Evolutionary conservation across 192 early-diverging fungal genomes (phyloP), one percentile per base, ranked within the genome.

Genomic region (Coemansia sp.): DNA sequence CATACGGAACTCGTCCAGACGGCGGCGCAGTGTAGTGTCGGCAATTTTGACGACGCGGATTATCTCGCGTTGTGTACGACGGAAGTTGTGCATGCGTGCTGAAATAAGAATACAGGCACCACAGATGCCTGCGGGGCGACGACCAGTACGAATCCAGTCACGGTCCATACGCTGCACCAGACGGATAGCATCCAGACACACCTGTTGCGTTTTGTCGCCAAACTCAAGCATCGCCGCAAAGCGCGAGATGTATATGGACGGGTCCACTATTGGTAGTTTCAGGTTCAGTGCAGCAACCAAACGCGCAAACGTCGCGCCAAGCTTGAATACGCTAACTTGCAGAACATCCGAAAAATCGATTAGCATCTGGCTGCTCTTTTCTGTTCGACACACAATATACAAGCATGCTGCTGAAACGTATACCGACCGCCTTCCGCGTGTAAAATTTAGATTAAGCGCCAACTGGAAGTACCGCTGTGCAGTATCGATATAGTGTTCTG

Each of bases 281-380:
- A 91, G 62, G 51, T 85, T 83, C 23, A 93, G 82, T 61, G 84
- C 78, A 22, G 85, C 82, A 9, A 90, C 85, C 7, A 98, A 83
- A 56, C 87, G 85, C 21, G 93, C 81, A 74, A 96, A 97, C 0
- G 90, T 92, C 0, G 88, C 74, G 36, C 96, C 96, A 21, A 98
- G 83, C 64, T 85, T 83, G 73, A 93, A 98, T 8, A 98, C 91
- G 83, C 93, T 95, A 9, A 83, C 80, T 61, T 89, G 86, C 51
- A 96, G 70, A 4, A 93, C 76, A 66, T 97, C 96, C 1, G 94
- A 87, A 64, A 98, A 97, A 65, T 98, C 96, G 51, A 98, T 98
- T 51, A 98, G 82, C 93, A 98, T 94, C 66, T 92, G 88, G 9
- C 89, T 85, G 6, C 86, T 91, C 66, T 91, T 92, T 67, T 96